Conservation (phyloP, 176 grass and related monocot genomes). For the Avena eriantha region DNA sequence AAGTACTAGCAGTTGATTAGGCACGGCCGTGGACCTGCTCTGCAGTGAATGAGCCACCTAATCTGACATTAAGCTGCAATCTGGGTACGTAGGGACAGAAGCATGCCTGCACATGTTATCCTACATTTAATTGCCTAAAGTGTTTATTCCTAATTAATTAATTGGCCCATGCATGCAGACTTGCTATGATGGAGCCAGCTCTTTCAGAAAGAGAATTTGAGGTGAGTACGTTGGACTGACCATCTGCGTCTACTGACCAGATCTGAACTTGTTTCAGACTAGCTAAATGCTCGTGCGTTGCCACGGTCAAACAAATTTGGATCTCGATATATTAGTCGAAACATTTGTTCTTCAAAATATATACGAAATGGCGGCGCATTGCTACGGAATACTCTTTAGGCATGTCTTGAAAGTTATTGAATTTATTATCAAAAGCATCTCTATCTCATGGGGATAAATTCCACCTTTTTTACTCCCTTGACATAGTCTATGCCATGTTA, state of each 20-base stretch:
- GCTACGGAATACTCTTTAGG: too few relatives aligned
- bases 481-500: too few relatives aligned
- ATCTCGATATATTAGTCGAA: too few relatives aligned
- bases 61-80: background rate
- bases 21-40: background rate
- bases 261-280: slow-evolving; percentile 30
- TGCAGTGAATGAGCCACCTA: background rate
- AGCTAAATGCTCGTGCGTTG: too few relatives aligned
- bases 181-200: slow-evolving; percentile 48
- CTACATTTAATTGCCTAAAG: slow-evolving; percentile 14
- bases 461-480: too few relatives aligned
- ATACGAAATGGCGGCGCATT: too few relatives aligned
- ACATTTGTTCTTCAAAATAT: too few relatives aligned
- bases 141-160: background rate
- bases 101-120: slow-evolving; percentile 26
- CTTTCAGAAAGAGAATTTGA: slow-evolving; percentile 34
- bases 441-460: too few relatives aligned
- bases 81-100: background rate
- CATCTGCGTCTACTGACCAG: slow-evolving; percentile 36
- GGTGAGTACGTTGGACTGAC: slow-evolving; percentile 13
- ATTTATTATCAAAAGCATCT: too few relatives aligned
- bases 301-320: too few relatives aligned
- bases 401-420: too few relatives aligned
- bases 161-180: slow-evolving; percentile 33
- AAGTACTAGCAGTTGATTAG: background rate